Evolutionary conservation across 305 asterid species (phyloP).

Genomic region (Andrographis paniculata): DNA sequence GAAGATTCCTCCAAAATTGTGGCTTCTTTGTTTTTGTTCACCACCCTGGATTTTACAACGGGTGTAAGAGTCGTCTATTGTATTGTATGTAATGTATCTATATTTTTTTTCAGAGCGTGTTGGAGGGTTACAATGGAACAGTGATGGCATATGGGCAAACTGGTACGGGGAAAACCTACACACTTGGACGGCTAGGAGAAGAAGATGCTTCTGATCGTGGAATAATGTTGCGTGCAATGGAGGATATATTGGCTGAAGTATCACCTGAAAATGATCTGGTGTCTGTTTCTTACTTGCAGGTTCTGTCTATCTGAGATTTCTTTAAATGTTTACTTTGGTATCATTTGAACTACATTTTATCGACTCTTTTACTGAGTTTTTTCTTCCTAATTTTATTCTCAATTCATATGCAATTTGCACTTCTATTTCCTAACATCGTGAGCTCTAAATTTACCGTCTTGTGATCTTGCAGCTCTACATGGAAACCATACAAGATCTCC

Average conservation of each 20-base stretch:
- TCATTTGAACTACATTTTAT: not conserved
- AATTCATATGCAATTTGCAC: not conserved
- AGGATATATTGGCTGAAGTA: slow-evolving; percentile 62
- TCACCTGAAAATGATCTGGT: slow-evolving; percentile 59
- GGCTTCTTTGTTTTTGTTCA: slow-evolving; percentile 13
- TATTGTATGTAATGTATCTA: not conserved
- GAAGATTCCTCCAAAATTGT: not conserved
- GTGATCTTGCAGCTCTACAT: slow-evolving; percentile 63
- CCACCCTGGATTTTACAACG: not conserved
- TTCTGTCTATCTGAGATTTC: slow-evolving; percentile 15
- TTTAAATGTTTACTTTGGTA: slow-evolving; percentile 9
- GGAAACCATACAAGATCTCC: slow-evolving; percentile 89
- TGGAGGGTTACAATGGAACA: slow-evolving; percentile 95
- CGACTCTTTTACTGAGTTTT: not conserved
- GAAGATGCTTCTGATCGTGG: slow-evolving; percentile 84
- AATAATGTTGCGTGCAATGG: slow-evolving; percentile 93
- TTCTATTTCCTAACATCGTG: no score
- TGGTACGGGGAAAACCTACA: slow-evolving; percentile 93
- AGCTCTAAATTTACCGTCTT: slow-evolving; percentile 16
- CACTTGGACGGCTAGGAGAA: slow-evolving; percentile 80
- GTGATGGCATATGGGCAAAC: slow-evolving; percentile 98
- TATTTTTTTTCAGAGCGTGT: slow-evolving; percentile 58
- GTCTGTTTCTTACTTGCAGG: slow-evolving; percentile 88
- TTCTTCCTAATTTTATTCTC: not conserved
- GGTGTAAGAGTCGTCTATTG: not conserved